A percentile compares a stretch with the other conserved stretches of the same genome.
These are phyloP conservation scores for Saccharomyces jurei DNA, from an alignment of 805 yeast genomes.

Conservation along the genomic window DNA sequence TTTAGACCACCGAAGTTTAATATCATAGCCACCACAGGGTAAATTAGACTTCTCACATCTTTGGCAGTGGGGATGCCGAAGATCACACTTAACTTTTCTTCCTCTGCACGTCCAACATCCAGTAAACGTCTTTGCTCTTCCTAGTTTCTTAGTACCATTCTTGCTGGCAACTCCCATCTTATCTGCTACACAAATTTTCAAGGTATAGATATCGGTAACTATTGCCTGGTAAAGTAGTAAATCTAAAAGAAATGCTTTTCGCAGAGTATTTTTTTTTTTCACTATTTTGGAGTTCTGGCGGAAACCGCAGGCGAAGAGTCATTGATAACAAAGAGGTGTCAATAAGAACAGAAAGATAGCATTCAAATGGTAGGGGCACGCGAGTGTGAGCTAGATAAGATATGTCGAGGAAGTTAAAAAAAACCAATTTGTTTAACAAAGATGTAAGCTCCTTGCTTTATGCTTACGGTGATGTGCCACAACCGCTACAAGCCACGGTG, in stretches of 20 bases:
- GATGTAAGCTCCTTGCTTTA: constrained; percentile 53
- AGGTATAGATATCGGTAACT: not conserved
- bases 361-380: not conserved
- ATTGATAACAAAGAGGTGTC: not conserved
- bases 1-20: constrained; percentile 66
- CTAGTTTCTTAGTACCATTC: constrained; percentile 6
- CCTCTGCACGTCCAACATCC: constrained; percentile 87
- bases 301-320: not conserved
- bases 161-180: not conserved
- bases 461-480: constrained; percentile 66
- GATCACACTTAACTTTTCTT: constrained; percentile 74
- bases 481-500: constrained; percentile 59
- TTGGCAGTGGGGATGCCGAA: constrained; percentile 59
- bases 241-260: not conserved
- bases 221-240: not conserved
- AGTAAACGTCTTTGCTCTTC: constrained; percentile 63
- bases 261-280: not conserved
- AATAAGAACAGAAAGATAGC: not conserved
- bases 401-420: constrained; percentile 34
- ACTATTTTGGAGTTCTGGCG: not conserved
- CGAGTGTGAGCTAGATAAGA: not conserved
- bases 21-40: constrained; percentile 74
- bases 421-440: constrained; percentile 38
- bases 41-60: constrained; percentile 62
- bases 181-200: not conserved